Percentiles rank a stretch among this genome's conserved stretches.
Evolutionary conservation across 768 basidiomycete species (phyloP).

Genomic region (Pisolithus albus): DNA sequence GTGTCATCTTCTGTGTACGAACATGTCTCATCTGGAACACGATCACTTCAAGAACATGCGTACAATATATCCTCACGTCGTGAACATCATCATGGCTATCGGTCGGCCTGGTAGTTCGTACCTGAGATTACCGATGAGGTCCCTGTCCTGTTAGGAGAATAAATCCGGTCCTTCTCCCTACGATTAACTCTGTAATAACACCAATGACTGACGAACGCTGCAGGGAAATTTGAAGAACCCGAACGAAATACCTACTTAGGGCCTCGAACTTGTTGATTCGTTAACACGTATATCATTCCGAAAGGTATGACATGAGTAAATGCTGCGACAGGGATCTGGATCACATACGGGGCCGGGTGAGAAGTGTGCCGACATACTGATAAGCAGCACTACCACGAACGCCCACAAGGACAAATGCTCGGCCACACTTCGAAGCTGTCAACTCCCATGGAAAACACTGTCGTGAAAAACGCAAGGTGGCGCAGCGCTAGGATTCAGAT

Average conservation of each 20-base stretch:
- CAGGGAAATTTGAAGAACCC: neutral
- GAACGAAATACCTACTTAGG: slow-evolving; percentile 32
- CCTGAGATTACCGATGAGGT: slow-evolving; percentile 15
- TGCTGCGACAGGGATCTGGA: slow-evolving; percentile 16
- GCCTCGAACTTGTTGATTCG: slow-evolving; percentile 65
- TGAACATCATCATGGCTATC: too few species aligned
- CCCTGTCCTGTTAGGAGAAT: neutral
- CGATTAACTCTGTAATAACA: slow-evolving; percentile 64
- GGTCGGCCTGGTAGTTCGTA: neutral
- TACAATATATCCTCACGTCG: too few species aligned
- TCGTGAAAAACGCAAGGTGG: slow-evolving; percentile 42
- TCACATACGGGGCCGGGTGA: neutral
- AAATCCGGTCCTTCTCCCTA: slow-evolving; percentile 31
- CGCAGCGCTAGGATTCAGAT: too few species aligned
- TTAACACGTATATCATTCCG: slow-evolving; percentile 62
- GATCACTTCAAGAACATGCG: too few species aligned
- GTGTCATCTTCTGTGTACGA: too few species aligned
- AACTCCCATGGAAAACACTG: slow-evolving; percentile 62
- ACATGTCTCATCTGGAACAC: too few species aligned
- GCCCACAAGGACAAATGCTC: slow-evolving; percentile 38
- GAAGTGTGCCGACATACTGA: slow-evolving; percentile 22
- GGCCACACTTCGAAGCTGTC: slow-evolving; percentile 58
- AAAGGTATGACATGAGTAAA: slow-evolving; percentile 44
- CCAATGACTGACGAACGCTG: slow-evolving; percentile 14
- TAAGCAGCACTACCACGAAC: slow-evolving; percentile 34